These are phyloP conservation scores for Puccinia sorghi DNA, from an alignment of 1,284 basidiomycete genomes.

Conservation along the genomic window DNA sequence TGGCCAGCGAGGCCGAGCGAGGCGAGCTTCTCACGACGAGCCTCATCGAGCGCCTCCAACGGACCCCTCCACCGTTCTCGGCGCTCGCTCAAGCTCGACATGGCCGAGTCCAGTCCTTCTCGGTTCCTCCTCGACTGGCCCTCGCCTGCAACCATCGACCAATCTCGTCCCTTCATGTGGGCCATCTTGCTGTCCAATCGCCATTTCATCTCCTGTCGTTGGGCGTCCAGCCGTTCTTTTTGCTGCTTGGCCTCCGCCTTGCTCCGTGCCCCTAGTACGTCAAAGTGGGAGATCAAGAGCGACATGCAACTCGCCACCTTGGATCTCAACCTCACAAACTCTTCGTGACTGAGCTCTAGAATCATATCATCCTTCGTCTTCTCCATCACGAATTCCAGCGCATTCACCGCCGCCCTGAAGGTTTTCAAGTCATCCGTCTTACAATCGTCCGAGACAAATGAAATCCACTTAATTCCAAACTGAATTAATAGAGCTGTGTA, in stretches of 20 bases:
- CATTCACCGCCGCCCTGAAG: slow-evolving; percentile 97
- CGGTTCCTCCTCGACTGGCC: slow-evolving; percentile 49
- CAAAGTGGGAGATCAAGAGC: slow-evolving; percentile 92
- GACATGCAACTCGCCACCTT: slow-evolving; percentile 97
- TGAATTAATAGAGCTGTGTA: slow-evolving; percentile 81
- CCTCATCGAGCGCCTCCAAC: slow-evolving; percentile 65
- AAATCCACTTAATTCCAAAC: slow-evolving; percentile 92
- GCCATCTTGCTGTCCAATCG: slow-evolving; percentile 52
- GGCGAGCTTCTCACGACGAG: slow-evolving; percentile 66
- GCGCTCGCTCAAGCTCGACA: slow-evolving; percentile 48
- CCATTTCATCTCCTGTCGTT: slow-evolving; percentile 65
- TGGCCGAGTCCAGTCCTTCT: slow-evolving; percentile 50
- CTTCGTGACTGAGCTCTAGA: slow-evolving; percentile 78
- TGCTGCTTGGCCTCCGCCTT: slow-evolving; percentile 73
- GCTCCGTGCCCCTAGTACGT: slow-evolving; percentile 90
- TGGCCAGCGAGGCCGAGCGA: slow-evolving; percentile 78
- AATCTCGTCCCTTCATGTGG: slow-evolving; percentile 64
- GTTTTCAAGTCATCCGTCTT: slow-evolving; percentile 93
- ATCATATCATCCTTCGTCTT: slow-evolving; percentile 89
- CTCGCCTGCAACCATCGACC: slow-evolving; percentile 62
- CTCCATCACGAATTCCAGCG: slow-evolving; percentile 87
- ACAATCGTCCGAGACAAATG: slow-evolving; percentile 97
- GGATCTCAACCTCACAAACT: slow-evolving; percentile 83
- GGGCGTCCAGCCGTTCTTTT: slow-evolving; percentile 68
- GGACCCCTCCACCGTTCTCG: slow-evolving; percentile 60